Evolutionary conservation across 495 filamentous ascomycete species (phyloP).

Genomic region (Talaromyces liani): DNA sequence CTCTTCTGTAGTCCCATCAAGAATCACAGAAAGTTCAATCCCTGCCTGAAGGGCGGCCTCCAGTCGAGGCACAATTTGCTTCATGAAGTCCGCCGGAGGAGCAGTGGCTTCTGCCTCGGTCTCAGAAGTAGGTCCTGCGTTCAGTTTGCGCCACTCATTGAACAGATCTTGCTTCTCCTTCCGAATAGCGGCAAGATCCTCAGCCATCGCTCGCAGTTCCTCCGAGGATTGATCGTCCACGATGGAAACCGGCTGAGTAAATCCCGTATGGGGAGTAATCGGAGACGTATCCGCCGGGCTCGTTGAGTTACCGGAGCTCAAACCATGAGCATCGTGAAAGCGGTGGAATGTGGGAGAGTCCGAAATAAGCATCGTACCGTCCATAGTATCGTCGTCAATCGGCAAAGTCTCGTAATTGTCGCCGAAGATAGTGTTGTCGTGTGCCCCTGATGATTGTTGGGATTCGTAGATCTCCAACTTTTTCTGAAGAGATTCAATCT

Average conservation of each 20-base stretch:
- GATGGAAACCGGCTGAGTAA: conserved; percentile 14
- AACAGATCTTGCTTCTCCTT: conserved; percentile 34
- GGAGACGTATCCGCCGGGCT: neutral
- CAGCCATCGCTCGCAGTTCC: conserved; percentile 18
- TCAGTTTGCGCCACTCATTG: conserved; percentile 29
- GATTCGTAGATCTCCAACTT: neutral
- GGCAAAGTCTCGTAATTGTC: neutral
- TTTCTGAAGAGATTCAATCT: neutral
- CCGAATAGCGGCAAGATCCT: conserved; percentile 30
- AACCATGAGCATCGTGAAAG: neutral
- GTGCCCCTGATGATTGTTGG: neutral
- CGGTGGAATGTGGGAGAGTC: neutral
- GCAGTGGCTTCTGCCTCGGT: conserved; percentile 12
- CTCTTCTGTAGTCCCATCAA: conserved; percentile 32
- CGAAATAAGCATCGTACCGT: neutral
- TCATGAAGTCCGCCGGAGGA: conserved; percentile 30
- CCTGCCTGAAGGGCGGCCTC: conserved; percentile 28
- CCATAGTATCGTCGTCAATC: neutral
- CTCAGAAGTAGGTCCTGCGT: conserved; percentile 17
- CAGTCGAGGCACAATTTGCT: conserved; percentile 24
- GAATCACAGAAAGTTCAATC: conserved; percentile 26
- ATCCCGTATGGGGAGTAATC: neutral
- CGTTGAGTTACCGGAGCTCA: neutral
- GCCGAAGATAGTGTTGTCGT: neutral
- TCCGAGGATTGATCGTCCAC: conserved; percentile 10